Evolutionary conservation across 2,329 filamentous ascomycete genomes (phyloP).

Genomic region (Leptodontidium sp.): DNA sequence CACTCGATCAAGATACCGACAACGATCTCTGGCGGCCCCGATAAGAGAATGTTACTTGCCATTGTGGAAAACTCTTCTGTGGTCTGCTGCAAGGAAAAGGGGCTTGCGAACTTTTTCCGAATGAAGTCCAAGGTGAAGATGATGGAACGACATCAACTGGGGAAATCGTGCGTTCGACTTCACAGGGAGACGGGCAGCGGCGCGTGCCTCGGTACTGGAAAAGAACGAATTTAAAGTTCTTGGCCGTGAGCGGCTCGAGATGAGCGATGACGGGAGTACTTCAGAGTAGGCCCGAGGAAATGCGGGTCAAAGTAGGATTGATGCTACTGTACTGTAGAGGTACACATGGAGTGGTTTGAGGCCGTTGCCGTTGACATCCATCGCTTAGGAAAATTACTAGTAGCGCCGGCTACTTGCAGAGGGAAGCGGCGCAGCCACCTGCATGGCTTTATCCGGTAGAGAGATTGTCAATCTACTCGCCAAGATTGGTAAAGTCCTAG

Average conservation of each 20-base stretch:
- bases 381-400: too few species aligned
- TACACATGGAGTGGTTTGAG: conserved; percentile 1
- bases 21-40: conserved; percentile 5
- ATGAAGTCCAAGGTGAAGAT: neutral
- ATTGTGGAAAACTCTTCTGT: neutral
- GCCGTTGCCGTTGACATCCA: too few species aligned
- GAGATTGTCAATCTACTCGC: conserved; percentile 1
- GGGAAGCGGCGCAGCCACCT: too few species aligned
- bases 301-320: neutral
- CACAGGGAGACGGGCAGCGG: neutral
- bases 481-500: neutral
- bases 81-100: neutral
- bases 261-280: neutral
- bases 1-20: neutral
- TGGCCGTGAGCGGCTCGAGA: neutral
- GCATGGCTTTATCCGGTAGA: neutral
- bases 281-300: neutral
- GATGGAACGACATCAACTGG: neutral
- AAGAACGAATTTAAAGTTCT: neutral
- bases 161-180: neutral
- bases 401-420: too few species aligned
- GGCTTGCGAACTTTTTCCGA: neutral
- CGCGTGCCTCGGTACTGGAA: neutral
- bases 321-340: neutral
- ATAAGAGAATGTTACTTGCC: conserved; percentile 2